These are phyloP conservation scores for Liriodendron chinense DNA, from an alignment of 164 flowering plant genomes.

Conservation along the genomic window DNA sequence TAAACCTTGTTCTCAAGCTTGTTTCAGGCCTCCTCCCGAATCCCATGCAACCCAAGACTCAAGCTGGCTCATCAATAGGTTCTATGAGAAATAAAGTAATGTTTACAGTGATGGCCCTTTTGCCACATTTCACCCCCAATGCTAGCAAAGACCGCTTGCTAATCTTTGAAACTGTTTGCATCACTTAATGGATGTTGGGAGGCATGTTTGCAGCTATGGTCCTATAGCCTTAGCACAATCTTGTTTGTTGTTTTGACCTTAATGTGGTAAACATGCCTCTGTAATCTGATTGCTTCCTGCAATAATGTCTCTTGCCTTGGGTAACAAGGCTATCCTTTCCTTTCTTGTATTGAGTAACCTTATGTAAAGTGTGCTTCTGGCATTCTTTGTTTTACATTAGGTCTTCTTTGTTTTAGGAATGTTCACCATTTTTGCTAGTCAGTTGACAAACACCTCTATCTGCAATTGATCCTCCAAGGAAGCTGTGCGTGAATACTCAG, in stretches of 20 bases:
- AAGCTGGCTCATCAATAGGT: too few relatives aligned
- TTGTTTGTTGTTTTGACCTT: constrained; percentile 22
- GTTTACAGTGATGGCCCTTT: too few relatives aligned
- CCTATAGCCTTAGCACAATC: constrained; percentile 22
- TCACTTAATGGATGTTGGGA: constrained; percentile 20
- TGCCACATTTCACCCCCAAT: too few relatives aligned
- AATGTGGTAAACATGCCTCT: constrained; percentile 13
- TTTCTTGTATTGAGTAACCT: constrained; percentile 23
- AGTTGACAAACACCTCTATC: too few relatives aligned
- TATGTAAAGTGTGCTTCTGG: constrained; percentile 19
- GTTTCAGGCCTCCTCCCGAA: too few relatives aligned
- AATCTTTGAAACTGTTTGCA: too few relatives aligned
- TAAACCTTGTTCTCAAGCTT: too few relatives aligned
- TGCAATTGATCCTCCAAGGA: too few relatives aligned
- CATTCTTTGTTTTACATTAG: constrained; percentile 23
- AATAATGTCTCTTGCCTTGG: constrained; percentile 18
- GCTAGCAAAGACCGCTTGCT: too few relatives aligned
- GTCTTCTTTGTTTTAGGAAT: constrained; percentile 25
- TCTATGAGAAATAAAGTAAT: too few relatives aligned
- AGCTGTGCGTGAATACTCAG: too few relatives aligned
- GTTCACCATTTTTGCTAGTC: constrained; percentile 1
- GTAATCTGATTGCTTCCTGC: constrained; percentile 12
- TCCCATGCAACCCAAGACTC: too few relatives aligned
- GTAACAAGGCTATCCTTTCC: constrained; percentile 21
- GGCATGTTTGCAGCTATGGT: constrained; percentile 22